Base-by-base conservation (phyloP, 2,329 filamentous ascomycete species). In the Penicillium carneum region DNA sequence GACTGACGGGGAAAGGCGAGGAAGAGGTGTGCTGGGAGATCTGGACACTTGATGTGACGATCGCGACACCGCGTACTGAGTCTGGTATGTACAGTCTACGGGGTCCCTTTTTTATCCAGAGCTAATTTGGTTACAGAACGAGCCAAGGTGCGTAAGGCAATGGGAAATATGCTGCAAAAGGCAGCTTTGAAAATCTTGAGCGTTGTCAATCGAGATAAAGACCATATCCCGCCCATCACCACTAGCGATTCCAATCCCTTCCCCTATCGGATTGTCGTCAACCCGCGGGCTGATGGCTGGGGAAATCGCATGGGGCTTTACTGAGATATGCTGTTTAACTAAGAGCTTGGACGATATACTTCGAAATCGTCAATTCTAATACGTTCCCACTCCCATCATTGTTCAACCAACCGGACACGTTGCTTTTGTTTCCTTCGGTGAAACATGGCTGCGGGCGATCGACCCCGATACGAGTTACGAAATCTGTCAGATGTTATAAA, bases 11-110 rank as follows among this genome's bases (percentile, higher is more conserved):
- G 6, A 89, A 88, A 71, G 90, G 87, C 26, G 94, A 97, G 68
- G 93, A 98, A 76, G 93, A 97, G 77, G 88, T 97, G 18, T 96
- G 93, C 77, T 99, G 95, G 95, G 95, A 98, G 83, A 88, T 88
- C 73, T 99, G 95, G 95, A 92, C 91, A 46, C 81, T 99, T 68
- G 92, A 96, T 77, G 91, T 98, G 52, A 96, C 93, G n/a, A 88
- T 97, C 57, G 92, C 93, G 10, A 93, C 92, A 70, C 93, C 94
- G 33, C 84, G 90, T 72, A 97, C 92, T 11, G 94, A 98, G 73
- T 91, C 88, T 67, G 93, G 92, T 96, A 81, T 71, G 88, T 75
- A 42, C 33, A 20, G 10, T 47, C 26, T 39, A 9, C 11, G 18
- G 31, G 14, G 4, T 23, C 20, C 14, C 23, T 26, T 26, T 26